Base-by-base conservation (phyloP, 2,329 filamentous ascomycete genomes). In the Penicillium sp. region DNA sequence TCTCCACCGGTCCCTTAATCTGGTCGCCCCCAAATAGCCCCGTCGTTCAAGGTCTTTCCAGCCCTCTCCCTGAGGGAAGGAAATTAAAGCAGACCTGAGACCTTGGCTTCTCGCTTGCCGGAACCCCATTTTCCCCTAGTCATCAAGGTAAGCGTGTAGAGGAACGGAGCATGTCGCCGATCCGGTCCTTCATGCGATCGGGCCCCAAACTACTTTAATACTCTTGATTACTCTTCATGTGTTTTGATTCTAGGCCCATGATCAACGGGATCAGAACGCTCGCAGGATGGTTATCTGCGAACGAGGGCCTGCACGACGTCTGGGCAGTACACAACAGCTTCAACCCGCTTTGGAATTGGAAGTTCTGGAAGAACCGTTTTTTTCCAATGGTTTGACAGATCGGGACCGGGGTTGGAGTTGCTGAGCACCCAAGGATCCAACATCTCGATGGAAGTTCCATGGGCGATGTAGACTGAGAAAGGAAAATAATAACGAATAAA, bases 1-100 rank as follows among this genome's bases (percentile, higher is more conserved):
- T 33, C 13, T 44, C 63, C 63, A 65, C 63, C 31, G 21, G 55
- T 60, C 63, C 63, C 63, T 65, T 62, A 65, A 63, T 62, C 59
- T 63, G 51, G 35, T 45, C 54, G 53, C 35, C 53, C 52, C 51
- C 45, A 44, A 39, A 21, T 24, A 45, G 55, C 54, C 59, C 57
- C 57, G 59, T 62, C 59, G 59, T 62, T 62, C 53, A 46, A 51
- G 31, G 27, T 27, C 22, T 29, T 29, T 14, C 35, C 35, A 42
- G 5, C n/a, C 11, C 9, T 37, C 35, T 42, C 10, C 37, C 10
- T 22, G 21, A 7, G 22, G 3, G 3, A 33, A 35, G 37, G 9
- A 51, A 51, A 42, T 42, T 42, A 43, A 19, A 43, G 39, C 29
- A 21, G 39, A 50, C 35, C 45, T 47, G 24, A 47, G 48, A 43